phyloP scores from a whole-genome alignment of 768 basidiomycete species.

The Lactarius sanguifluus region DNA sequence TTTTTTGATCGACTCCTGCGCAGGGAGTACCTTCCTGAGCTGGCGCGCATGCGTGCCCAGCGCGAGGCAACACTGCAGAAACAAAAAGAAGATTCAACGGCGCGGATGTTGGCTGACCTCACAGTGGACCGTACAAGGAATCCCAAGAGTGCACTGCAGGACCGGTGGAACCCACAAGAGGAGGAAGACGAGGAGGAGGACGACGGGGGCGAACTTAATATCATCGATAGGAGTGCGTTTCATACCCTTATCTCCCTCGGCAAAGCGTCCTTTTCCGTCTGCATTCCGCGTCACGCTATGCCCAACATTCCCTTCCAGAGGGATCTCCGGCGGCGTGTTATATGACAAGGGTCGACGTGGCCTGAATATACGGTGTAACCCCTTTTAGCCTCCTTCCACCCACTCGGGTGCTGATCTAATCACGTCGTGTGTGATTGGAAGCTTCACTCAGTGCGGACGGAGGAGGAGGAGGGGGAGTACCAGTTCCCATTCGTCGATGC shows the following conservation, averaged over 20 bases:
- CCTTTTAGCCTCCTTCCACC: constrained; percentile 7
- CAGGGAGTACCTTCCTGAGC: constrained; percentile 91
- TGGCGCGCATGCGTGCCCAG: constrained; percentile 64
- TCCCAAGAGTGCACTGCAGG: constrained; percentile 53
- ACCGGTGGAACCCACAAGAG: constrained; percentile 64
- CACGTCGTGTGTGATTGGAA: constrained; percentile 1
- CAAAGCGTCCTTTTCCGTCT: constrained; percentile 7
- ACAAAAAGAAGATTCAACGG: constrained; percentile 74
- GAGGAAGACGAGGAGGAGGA: constrained; percentile 49
- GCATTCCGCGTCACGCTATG: constrained; percentile 9
- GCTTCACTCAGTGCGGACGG: background rate
- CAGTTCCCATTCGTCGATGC: background rate
- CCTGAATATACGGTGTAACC: constrained; percentile 6
- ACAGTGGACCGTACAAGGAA: constrained; percentile 67
- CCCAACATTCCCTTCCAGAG: background rate
- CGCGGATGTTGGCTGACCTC: constrained; percentile 76
- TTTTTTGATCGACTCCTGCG: constrained; percentile 6
- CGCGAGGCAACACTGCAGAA: constrained; percentile 65
- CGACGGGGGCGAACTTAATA: constrained; percentile 47
- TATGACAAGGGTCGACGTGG: constrained; percentile 17
- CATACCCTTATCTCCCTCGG: constrained; percentile 9
- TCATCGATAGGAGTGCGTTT: constrained; percentile 70
- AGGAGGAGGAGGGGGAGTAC: background rate
- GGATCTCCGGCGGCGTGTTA: constrained; percentile 7
- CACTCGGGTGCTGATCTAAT: constrained; percentile 7